These are phyloP conservation scores for Mycena polygramma DNA, from an alignment of 768 basidiomycete genomes.

Conservation along the genomic window DNA sequence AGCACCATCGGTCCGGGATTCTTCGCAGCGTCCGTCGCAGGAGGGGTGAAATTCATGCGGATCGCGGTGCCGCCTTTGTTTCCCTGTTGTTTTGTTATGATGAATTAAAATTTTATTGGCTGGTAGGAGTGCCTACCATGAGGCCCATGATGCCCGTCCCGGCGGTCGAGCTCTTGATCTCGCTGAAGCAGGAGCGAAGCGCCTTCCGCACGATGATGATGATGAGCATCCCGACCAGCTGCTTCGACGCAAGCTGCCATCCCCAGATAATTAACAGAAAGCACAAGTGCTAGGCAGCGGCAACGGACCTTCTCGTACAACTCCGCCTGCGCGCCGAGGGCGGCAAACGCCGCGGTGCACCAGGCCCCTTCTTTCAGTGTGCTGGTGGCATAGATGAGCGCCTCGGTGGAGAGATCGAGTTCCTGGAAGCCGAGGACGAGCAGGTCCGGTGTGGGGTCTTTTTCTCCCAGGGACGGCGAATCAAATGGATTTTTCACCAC, in stretches of 20 bases:
- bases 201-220: slow-evolving; percentile 73
- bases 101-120: neutral
- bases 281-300: neutral
- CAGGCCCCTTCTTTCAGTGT: slow-evolving; percentile 79
- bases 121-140: slow-evolving; percentile 63
- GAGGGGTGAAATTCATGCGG: slow-evolving; percentile 69
- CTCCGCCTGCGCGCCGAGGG: slow-evolving; percentile 74
- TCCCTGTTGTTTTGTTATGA: slow-evolving; percentile 59
- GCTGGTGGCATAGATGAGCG: slow-evolving; percentile 77
- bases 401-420: slow-evolving; percentile 82
- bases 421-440: slow-evolving; percentile 87
- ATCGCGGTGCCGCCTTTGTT: slow-evolving; percentile 87
- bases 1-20: slow-evolving; percentile 60
- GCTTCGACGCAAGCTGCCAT: slow-evolving; percentile 76
- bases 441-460: slow-evolving; percentile 66
- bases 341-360: slow-evolving; percentile 74
- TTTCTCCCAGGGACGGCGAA: slow-evolving; percentile 6
- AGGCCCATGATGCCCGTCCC: slow-evolving; percentile 84
- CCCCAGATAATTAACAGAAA: neutral
- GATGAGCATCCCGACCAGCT: slow-evolving; percentile 88
- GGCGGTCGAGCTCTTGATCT: slow-evolving; percentile 64
- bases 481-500: slow-evolving; percentile 20
- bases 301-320: slow-evolving; percentile 74
- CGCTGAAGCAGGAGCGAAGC: slow-evolving; percentile 63
- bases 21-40: slow-evolving; percentile 32